phyloP scores from a whole-genome alignment of 2,329 filamentous ascomycete genomes.

The Zymoseptoria ardabiliae region DNA sequence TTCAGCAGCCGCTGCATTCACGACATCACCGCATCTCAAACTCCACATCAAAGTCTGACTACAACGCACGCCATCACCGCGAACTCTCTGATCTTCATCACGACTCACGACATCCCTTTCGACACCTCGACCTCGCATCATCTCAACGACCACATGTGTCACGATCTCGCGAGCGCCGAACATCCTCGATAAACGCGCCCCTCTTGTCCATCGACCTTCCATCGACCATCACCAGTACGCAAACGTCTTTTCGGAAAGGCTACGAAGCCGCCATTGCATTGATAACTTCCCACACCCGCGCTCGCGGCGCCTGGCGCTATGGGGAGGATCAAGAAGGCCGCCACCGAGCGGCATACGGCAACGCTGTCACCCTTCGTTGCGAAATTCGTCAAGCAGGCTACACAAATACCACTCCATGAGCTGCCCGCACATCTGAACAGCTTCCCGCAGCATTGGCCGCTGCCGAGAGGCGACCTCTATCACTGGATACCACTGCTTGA shows the following conservation, averaged over 20 bases:
- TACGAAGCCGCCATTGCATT: slow-evolving; percentile 7
- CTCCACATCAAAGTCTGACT: background rate
- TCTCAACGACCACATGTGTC: slow-evolving; percentile 1
- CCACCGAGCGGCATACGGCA: slow-evolving; percentile 47
- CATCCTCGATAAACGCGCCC: background rate
- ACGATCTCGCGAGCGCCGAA: background rate
- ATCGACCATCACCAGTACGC: background rate
- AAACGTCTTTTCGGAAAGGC: background rate
- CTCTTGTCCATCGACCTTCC: background rate
- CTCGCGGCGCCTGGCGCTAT: slow-evolving; percentile 31
- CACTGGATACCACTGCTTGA: slow-evolving; percentile 96
- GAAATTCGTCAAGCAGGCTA: slow-evolving; percentile 67
- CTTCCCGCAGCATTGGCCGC: slow-evolving; percentile 88
- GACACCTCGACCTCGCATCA: background rate
- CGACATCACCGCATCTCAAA: background rate
- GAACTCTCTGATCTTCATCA: background rate
- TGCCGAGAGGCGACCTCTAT: slow-evolving; percentile 90
- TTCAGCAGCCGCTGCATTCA: background rate
- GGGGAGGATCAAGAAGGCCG: slow-evolving; percentile 51
- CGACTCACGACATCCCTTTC: background rate
- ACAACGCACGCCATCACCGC: background rate
- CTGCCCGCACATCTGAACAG: slow-evolving; percentile 68
- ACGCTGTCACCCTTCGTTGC: slow-evolving; percentile 76
- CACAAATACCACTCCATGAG: slow-evolving; percentile 62
- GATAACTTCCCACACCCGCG: slow-evolving; percentile 11